Percentiles rank a stretch among this genome's conserved stretches.
These are phyloP conservation scores for Dendrocalamus latiflorus DNA, from an alignment of 202 grass and related monocot species.

Conservation along the genomic window DNA sequence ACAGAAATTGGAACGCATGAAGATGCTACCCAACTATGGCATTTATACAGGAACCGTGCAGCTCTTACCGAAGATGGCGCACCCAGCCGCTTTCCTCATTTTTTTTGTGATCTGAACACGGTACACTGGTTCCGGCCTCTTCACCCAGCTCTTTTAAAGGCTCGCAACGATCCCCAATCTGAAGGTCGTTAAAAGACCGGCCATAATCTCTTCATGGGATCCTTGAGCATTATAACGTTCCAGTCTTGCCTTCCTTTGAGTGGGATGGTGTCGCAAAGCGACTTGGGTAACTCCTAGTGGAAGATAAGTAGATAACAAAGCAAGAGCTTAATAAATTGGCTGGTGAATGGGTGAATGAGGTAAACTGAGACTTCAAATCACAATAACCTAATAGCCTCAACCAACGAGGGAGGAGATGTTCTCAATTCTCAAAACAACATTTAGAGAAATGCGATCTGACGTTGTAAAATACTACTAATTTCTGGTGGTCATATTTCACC, in stretches of 20 bases:
- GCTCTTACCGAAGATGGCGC: background rate
- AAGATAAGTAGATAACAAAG: background rate
- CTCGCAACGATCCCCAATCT: conserved; percentile 29
- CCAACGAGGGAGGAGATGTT: background rate
- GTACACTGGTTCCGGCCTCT: too few relatives aligned
- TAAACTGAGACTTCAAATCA: background rate
- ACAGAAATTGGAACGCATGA: background rate
- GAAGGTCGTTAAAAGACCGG: too few relatives aligned
- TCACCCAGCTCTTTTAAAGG: conserved; percentile 13
- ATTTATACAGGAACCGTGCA: background rate
- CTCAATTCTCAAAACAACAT: background rate
- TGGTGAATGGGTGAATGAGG: background rate
- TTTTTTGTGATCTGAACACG: conserved; percentile 31
- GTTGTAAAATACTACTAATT: background rate
- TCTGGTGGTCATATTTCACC: background rate
- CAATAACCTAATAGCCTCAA: background rate
- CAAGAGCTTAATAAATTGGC: background rate
- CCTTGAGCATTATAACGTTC: conserved; percentile 38
- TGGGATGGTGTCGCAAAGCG: background rate
- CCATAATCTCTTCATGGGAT: conserved; percentile 43
- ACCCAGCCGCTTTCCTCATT: background rate
- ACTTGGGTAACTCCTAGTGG: conserved; percentile 33
- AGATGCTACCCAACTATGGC: background rate
- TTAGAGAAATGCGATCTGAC: background rate
- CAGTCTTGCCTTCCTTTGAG: conserved; percentile 23